Percentiles rank a stretch among this genome's conserved stretches.
Conservation (phyloP, 805 yeast genomes). For the Spathaspora gorwiae region DNA sequence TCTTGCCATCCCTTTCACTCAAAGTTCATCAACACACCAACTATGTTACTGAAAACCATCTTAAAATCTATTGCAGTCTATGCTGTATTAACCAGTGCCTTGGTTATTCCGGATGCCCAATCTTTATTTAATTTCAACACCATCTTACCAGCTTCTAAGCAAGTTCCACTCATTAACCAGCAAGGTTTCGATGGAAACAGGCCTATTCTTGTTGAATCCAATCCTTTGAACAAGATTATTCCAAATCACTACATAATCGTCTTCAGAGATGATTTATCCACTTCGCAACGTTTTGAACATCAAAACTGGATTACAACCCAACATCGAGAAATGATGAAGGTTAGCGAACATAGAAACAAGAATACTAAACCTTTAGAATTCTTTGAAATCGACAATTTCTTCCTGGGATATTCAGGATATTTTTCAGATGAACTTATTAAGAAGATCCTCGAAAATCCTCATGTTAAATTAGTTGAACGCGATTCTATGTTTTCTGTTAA, state of each 20-base stretch:
- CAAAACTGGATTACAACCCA: slow-evolving; percentile 52
- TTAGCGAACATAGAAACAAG: not conserved
- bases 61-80: not conserved
- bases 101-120: slow-evolving; percentile 55
- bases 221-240: slow-evolving; percentile 21
- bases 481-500: slow-evolving; percentile 34
- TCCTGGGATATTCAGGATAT: slow-evolving; percentile 80
- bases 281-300: slow-evolving; percentile 56
- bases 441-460: slow-evolving; percentile 8
- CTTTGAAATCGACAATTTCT: slow-evolving; percentile 50
- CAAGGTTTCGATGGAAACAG: not conserved
- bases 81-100: slow-evolving; percentile 34
- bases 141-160: not conserved
- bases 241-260: slow-evolving; percentile 81
- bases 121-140: not conserved
- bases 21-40: not conserved
- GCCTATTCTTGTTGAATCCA: slow-evolving; percentile 15
- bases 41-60: not conserved
- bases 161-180: slow-evolving; percentile 1
- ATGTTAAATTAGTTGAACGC: slow-evolving; percentile 35
- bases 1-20: not conserved
- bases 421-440: slow-evolving; percentile 35
- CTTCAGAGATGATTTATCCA: slow-evolving; percentile 58
- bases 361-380: slow-evolving; percentile 31
- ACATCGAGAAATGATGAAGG: slow-evolving; percentile 7